A percentile compares a stretch with the other conserved stretches of the same genome.
These are phyloP conservation scores for Favolaschia claudopus DNA, from an alignment of 768 basidiomycete species.

Conservation along the genomic window DNA sequence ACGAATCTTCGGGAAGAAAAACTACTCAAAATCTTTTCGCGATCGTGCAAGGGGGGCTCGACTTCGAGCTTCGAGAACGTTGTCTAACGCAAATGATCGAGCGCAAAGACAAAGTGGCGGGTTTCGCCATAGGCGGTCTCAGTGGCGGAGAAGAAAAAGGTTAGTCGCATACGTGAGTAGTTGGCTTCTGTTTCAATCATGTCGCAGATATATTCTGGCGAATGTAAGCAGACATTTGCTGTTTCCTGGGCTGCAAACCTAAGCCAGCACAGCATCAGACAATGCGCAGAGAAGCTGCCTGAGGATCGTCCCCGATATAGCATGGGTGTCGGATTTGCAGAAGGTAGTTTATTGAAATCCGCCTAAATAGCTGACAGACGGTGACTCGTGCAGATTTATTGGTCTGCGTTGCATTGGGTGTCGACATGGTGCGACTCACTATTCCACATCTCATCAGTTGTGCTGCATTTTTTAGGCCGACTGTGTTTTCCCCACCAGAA, in stretches of 20 bases:
- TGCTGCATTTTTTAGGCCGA: slow-evolving; percentile 65
- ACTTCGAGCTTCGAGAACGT: slow-evolving; percentile 70
- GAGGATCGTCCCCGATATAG: slow-evolving; percentile 86
- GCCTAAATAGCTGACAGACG: neutral
- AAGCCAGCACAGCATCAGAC: slow-evolving; percentile 65
- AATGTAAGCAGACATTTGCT: slow-evolving; percentile 60
- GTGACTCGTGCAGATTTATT: slow-evolving; percentile 66
- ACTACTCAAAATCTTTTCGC: slow-evolving; percentile 86
- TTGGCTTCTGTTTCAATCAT: slow-evolving; percentile 3
- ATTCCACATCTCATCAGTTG: neutral
- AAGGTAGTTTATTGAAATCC: slow-evolving; percentile 59
- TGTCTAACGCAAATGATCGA: slow-evolving; percentile 86
- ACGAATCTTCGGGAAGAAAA: slow-evolving; percentile 71
- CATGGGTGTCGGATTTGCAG: slow-evolving; percentile 94
- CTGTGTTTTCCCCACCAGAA: slow-evolving; percentile 93
- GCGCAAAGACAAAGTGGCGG: slow-evolving; percentile 78
- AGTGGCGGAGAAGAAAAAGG: slow-evolving; percentile 95
- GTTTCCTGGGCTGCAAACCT: neutral
- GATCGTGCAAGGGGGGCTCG: slow-evolving; percentile 89
- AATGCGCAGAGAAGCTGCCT: slow-evolving; percentile 82
- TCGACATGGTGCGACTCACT: slow-evolving; percentile 78
- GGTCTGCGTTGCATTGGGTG: slow-evolving; percentile 90
- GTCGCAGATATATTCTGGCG: slow-evolving; percentile 82
- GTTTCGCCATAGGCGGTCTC: slow-evolving; percentile 84
- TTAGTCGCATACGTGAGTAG: slow-evolving; percentile 32